These are phyloP conservation scores for Apiotrichum brassicae DNA, from an alignment of 1,284 basidiomycete species.

Conservation along the genomic window DNA sequence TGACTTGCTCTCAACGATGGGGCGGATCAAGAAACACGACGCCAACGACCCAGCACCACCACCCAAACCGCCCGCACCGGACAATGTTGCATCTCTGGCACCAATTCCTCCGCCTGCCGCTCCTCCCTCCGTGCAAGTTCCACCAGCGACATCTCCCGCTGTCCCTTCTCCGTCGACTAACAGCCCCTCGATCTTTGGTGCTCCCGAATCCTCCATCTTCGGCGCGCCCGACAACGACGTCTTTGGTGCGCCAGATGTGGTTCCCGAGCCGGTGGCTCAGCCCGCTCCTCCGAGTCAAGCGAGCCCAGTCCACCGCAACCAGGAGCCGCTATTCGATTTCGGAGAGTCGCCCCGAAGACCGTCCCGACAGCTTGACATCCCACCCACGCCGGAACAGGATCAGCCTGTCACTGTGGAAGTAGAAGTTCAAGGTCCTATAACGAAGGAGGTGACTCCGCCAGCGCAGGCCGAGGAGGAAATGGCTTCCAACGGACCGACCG, in stretches of 20 bases:
- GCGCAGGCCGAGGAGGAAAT: too few species aligned
- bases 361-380: too few species aligned
- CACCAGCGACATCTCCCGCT: neutral
- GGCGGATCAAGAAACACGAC: too few species aligned
- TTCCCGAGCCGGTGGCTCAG: too few species aligned
- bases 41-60: too few species aligned
- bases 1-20: too few species aligned
- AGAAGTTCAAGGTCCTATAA: too few species aligned
- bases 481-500: too few species aligned
- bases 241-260: neutral
- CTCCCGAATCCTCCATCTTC: neutral
- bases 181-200: neutral
- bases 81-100: too few species aligned
- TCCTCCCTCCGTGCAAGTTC: neutral
- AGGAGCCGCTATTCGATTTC: conserved; percentile 3
- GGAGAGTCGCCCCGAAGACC: neutral
- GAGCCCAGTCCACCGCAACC: neutral
- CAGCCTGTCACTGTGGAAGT: neutral
- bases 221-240: neutral
- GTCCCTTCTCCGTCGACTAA: neutral
- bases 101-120: neutral
- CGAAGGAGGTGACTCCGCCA: too few species aligned
- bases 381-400: neutral
- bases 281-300: too few species aligned
- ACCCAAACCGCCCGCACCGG: too few species aligned